Evolutionary conservation across 148 eudicot species (phyloP).

Genomic region (Selenicereus undatus): DNA sequence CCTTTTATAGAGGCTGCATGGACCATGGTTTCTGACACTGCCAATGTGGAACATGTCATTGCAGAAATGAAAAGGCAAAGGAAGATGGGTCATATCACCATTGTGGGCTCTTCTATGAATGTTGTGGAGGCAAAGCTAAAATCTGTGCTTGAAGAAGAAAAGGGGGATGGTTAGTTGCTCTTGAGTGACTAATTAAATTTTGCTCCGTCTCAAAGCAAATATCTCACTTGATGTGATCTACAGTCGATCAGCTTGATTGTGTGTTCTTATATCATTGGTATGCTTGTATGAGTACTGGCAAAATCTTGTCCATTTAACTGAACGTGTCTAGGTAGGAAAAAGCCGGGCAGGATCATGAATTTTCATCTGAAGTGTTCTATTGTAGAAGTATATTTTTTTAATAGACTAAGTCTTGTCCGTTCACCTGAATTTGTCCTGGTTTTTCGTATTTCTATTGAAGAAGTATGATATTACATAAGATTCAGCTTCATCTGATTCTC

Average conservation of each 20-base stretch:
- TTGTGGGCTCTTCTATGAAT: conserved; percentile 73
- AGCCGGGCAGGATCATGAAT: background rate
- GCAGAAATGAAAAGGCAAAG: conserved; percentile 89
- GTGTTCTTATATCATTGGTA: background rate
- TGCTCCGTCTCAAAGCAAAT: too few species aligned
- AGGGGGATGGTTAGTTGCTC: conserved; percentile 27
- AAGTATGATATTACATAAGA: too few species aligned
- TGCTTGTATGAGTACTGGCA: background rate
- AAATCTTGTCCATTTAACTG: background rate
- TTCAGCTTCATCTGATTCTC: too few species aligned
- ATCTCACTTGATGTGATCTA: too few species aligned
- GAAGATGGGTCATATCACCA: conserved; percentile 90
- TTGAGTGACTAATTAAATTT: too few species aligned
- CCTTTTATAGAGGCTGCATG: background rate
- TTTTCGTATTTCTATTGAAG: too few species aligned
- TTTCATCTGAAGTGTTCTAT: background rate
- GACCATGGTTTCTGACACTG: background rate
- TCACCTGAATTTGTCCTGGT: too few species aligned
- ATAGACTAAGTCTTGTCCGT: too few species aligned
- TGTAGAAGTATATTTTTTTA: too few species aligned
- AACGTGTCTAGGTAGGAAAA: background rate
- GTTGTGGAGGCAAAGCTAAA: conserved; percentile 60
- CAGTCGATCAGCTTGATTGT: conserved; percentile 30
- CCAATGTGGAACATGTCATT: conserved; percentile 16
- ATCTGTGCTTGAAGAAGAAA: conserved; percentile 51